Conservation (phyloP, 2,329 filamentous ascomycete genomes). For the Pseudocercospora eumusae region DNA sequence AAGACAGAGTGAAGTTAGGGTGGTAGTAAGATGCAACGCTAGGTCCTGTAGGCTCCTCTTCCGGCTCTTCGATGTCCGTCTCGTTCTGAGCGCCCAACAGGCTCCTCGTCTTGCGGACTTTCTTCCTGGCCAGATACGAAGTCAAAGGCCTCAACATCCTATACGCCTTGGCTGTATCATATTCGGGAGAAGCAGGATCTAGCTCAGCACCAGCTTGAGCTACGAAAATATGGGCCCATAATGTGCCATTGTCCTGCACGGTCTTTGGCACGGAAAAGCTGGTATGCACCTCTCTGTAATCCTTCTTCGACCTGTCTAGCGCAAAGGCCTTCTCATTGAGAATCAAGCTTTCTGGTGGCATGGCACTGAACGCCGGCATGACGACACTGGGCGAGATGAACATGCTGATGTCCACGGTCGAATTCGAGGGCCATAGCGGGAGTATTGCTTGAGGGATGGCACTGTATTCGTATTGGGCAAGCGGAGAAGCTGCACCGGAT, state of each 20-base stretch:
- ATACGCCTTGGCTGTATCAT: conserved; percentile 74
- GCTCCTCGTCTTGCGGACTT: conserved; percentile 81
- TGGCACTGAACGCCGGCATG: conserved; percentile 66
- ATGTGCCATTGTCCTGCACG: conserved; percentile 87
- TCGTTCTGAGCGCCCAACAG: conserved; percentile 61
- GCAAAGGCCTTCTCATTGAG: conserved; percentile 75
- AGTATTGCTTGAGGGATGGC: conserved; percentile 69
- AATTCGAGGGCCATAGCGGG: conserved; percentile 84
- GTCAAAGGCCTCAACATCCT: conserved; percentile 84
- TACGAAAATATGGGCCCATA: conserved; percentile 93
- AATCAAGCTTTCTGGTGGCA: conserved; percentile 69
- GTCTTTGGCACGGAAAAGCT: conserved; percentile 73
- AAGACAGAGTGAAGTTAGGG: conserved; percentile 85
- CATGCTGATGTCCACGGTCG: conserved; percentile 76
- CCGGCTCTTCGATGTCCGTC: conserved; percentile 50
- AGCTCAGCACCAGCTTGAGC: conserved; percentile 72
- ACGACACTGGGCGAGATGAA: conserved; percentile 77
- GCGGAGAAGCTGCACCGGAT: conserved; percentile 43
- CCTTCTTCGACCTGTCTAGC: conserved; percentile 59
- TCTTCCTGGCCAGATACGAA: conserved; percentile 89
- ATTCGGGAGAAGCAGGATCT: conserved; percentile 72
- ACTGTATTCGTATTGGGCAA: conserved; percentile 52
- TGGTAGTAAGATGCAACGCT: conserved; percentile 86
- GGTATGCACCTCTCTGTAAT: conserved; percentile 74
- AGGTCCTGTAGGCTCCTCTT: conserved; percentile 60